Percentiles rank a stretch among this genome's conserved stretches.
phyloP scores from a whole-genome alignment of 352 stramenopile genomes.

The Phytophthora hibernalis region DNA sequence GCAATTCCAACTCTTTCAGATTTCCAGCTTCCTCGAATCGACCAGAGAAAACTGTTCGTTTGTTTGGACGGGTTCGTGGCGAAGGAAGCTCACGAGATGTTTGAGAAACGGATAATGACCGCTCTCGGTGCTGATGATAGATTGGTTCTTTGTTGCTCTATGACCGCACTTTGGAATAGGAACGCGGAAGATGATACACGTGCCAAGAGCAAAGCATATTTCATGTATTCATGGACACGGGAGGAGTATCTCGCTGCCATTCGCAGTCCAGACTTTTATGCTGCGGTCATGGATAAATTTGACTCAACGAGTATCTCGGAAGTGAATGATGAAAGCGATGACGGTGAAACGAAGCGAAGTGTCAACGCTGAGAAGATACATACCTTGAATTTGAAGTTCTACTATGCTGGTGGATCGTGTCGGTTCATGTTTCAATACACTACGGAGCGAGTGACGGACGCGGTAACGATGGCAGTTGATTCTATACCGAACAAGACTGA shows the following conservation, averaged over 20 bases:
- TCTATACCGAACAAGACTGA: not conserved
- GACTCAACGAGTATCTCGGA: slow-evolving; percentile 19
- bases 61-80: not conserved
- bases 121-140: not conserved
- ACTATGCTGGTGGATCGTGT: slow-evolving; percentile 35
- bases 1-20: not conserved
- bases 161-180: slow-evolving; percentile 9
- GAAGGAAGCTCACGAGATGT: not conserved
- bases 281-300: slow-evolving; percentile 1
- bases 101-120: not conserved
- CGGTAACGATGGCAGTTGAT: not conserved
- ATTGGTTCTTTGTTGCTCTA: not conserved
- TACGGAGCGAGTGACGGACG: slow-evolving; percentile 7
- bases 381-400: slow-evolving; percentile 31
- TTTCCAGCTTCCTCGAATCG: slow-evolving; percentile 13
- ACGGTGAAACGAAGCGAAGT: slow-evolving; percentile 3
- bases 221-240: slow-evolving; percentile 23
- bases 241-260: slow-evolving; percentile 20
- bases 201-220: slow-evolving; percentile 7
- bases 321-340: slow-evolving; percentile 13
- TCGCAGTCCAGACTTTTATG: slow-evolving; percentile 6
- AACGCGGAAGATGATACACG: slow-evolving; percentile 3
- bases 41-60: not conserved
- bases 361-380: slow-evolving; percentile 14
- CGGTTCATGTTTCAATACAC: slow-evolving; percentile 35